A percentile compares a stretch with the other conserved stretches of the same genome.
Conservation (phyloP, 2,329 filamentous ascomycete species). For the Cyclaneusma minus region DNA sequence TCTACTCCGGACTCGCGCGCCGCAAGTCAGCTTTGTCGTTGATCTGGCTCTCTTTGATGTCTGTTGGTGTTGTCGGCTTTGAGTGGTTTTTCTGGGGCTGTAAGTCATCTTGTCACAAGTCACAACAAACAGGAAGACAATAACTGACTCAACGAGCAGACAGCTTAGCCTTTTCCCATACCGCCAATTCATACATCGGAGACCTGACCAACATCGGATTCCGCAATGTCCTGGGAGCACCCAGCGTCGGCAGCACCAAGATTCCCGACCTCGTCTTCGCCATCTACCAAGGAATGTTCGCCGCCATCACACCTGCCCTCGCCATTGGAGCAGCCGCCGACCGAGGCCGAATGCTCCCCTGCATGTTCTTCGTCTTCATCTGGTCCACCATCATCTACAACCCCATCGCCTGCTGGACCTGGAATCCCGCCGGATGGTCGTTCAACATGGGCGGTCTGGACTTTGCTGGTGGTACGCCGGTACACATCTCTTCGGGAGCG, state of each 20-base stretch:
- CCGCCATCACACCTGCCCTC: conserved; percentile 48
- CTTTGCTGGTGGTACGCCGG: conserved; percentile 60
- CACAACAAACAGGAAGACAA: no score
- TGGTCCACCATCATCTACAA: conserved; percentile 61
- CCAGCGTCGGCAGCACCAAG: conserved; percentile 56
- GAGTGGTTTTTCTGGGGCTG: conserved; percentile 96
- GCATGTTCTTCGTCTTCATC: conserved; percentile 51
- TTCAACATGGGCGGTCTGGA: conserved; percentile 54
- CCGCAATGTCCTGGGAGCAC: conserved; percentile 56
- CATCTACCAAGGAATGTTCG: conserved; percentile 82
- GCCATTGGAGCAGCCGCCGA: conserved; percentile 41
- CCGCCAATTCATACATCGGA: conserved; percentile 61
- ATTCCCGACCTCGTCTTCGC: conserved; percentile 78
- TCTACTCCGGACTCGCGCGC: conserved; percentile 81
- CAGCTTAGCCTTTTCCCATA: conserved; percentile 68
- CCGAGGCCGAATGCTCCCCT: conserved; percentile 44
- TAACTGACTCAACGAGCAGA: no score
- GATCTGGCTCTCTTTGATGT: conserved; percentile 84
- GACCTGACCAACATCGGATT: conserved; percentile 69
- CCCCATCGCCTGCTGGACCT: conserved; percentile 63
- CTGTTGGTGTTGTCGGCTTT: conserved; percentile 67
- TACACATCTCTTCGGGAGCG: conserved; percentile 59
- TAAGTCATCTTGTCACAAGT: no score
- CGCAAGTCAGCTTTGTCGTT: conserved; percentile 80
- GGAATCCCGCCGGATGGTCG: conserved; percentile 61